These are phyloP conservation scores for Leishmania turanica DNA, from an alignment of 208 protist genomes.

Conservation along the genomic window DNA sequence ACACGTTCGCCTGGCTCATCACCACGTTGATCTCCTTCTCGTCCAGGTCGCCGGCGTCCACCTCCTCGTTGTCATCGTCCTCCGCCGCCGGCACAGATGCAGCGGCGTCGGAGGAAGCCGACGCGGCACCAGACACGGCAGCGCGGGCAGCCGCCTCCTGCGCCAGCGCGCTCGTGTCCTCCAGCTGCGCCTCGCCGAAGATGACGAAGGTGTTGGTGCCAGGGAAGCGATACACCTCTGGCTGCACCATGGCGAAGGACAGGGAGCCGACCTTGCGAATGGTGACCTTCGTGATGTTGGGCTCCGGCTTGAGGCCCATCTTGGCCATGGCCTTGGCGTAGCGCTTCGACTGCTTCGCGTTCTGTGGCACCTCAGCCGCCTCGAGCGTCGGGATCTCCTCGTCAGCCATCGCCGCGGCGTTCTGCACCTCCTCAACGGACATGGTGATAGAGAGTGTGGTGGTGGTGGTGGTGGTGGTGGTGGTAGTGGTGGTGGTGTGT, in stretches of 20 bases:
- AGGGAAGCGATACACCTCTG: conserved; percentile 97
- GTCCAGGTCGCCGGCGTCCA: conserved; percentile 59
- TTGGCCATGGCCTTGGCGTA: conserved; percentile 96
- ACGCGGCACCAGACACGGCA: conserved; percentile 52
- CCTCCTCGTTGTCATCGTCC: conserved; percentile 54
- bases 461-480: neutral
- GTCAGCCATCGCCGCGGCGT: conserved; percentile 54
- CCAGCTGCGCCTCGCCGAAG: conserved; percentile 97
- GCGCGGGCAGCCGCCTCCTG: conserved; percentile 76
- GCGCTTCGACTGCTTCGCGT: conserved; percentile 93
- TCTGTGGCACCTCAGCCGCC: conserved; percentile 68
- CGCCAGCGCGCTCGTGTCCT: conserved; percentile 77
- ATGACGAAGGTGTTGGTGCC: conserved; percentile 97
- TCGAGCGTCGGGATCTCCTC: conserved; percentile 81
- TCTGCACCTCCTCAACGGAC: conserved; percentile 60
- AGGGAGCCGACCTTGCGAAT: conserved; percentile 92
- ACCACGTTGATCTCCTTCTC: conserved; percentile 91
- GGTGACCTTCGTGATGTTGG: conserved; percentile 93
- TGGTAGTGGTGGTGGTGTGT: neutral
- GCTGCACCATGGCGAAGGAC: conserved; percentile 93
- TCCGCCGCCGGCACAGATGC: conserved; percentile 33
- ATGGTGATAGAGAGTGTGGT: conserved; percentile 24
- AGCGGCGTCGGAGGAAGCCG: conserved; percentile 26
- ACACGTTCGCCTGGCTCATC: conserved; percentile 75
- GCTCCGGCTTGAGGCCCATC: conserved; percentile 96